Evolutionary conservation across 768 basidiomycete genomes (phyloP).

Genomic region (Trametes maxima): DNA sequence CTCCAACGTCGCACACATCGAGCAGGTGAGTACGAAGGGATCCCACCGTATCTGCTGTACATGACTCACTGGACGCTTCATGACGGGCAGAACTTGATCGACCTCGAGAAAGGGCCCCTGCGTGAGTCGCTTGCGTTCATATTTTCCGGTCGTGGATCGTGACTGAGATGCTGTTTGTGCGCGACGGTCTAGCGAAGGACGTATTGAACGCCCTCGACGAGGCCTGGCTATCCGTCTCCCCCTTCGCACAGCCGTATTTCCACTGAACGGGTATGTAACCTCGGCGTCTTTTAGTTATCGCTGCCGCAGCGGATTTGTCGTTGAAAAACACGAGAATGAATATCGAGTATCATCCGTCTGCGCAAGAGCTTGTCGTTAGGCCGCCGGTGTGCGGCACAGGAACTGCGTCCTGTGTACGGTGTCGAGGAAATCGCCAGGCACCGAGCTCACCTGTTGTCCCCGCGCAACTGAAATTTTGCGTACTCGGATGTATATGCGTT

Average conservation of each 20-base stretch:
- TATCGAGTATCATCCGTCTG: too few species aligned
- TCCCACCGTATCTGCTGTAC: neutral
- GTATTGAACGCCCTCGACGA: conserved; percentile 52
- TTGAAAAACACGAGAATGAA: too few species aligned
- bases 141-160: neutral
- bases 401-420: too few species aligned
- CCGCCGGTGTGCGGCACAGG: too few species aligned
- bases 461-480: too few species aligned
- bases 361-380: too few species aligned
- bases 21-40: conserved; percentile 25
- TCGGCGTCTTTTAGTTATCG: too few species aligned
- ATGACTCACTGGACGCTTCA: neutral
- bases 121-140: conserved; percentile 14
- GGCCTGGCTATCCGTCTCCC: conserved; percentile 50
- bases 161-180: too few species aligned
- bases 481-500: too few species aligned
- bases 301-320: too few species aligned
- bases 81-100: conserved; percentile 44
- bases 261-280: conserved; percentile 1
- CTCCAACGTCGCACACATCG: conserved; percentile 56
- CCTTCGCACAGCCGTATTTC: conserved; percentile 36
- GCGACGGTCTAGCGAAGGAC: conserved; percentile 42
- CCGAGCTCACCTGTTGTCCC: too few species aligned
- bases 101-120: conserved; percentile 54
- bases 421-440: too few species aligned